Percentiles rank a stretch among this genome's conserved stretches.
Conservation (phyloP, 306 rosid genomes). For the Castanea sativa region DNA sequence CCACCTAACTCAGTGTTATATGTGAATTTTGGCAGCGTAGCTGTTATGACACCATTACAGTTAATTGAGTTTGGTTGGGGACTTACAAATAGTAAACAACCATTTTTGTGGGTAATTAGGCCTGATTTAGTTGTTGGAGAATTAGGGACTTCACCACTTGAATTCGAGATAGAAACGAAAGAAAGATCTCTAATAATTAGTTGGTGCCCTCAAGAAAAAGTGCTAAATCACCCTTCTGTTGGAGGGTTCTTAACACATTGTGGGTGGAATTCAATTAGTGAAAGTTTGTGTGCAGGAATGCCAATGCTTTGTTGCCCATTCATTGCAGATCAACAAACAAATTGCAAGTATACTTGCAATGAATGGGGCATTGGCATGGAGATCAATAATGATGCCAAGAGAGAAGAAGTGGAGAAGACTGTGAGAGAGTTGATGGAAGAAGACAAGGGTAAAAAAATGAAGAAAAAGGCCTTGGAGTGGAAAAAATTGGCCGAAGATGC, state of each 20-base stretch:
- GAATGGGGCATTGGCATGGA: too few relatives aligned
- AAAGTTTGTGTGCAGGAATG: background rate
- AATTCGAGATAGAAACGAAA: background rate
- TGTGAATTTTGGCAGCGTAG: too few relatives aligned
- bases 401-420: too few relatives aligned
- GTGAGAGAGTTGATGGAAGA: too few relatives aligned
- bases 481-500: too few relatives aligned
- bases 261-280: constrained; percentile 11
- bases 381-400: too few relatives aligned
- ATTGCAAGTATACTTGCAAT: too few relatives aligned
- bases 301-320: background rate
- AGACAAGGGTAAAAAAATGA: too few relatives aligned
- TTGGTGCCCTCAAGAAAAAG: constrained; percentile 16
- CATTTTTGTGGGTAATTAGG: constrained; percentile 18
- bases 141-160: background rate
- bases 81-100: background rate
- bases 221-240: background rate
- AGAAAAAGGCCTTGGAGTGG: too few relatives aligned
- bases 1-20: background rate
- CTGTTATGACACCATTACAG: too few relatives aligned
- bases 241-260: constrained; percentile 9
- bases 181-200: constrained; percentile 8
- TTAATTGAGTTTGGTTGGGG: too few relatives aligned
- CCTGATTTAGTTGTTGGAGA: background rate
- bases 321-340: too few relatives aligned